phyloP scores from a whole-genome alignment of 116 monocot species.

The Zostera marina region DNA sequence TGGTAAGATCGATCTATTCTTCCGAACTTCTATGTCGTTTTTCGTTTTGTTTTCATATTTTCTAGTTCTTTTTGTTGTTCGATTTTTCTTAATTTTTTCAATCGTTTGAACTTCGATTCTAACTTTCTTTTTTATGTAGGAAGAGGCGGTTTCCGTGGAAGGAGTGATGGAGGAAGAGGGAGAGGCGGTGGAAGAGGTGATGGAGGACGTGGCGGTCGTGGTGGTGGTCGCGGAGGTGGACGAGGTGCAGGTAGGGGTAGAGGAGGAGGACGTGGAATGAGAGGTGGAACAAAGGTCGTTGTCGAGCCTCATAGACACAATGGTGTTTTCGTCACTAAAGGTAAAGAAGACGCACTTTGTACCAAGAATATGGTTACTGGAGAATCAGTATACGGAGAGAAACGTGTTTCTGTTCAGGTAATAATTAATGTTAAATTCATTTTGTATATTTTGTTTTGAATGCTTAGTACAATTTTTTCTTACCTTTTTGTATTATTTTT shows the following conservation, averaged over 20 bases:
- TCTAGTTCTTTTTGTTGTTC: too few species aligned
- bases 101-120: too few species aligned
- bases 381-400: slow-evolving; percentile 88
- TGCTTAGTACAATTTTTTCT: background rate
- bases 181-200: slow-evolving; percentile 13
- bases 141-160: slow-evolving; percentile 35
- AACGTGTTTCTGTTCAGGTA: slow-evolving; percentile 88
- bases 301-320: slow-evolving; percentile 70
- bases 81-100: too few species aligned
- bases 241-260: slow-evolving; percentile 34
- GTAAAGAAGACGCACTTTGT: slow-evolving; percentile 89
- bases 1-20: too few species aligned
- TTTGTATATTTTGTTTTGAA: background rate
- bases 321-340: slow-evolving; percentile 79
- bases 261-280: slow-evolving; percentile 80
- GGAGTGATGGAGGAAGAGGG: slow-evolving; percentile 25
- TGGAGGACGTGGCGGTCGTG: slow-evolving; percentile 17
- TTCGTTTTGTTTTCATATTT: too few species aligned
- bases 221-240: slow-evolving; percentile 21
- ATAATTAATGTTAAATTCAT: background rate
- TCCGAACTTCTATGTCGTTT: too few species aligned
- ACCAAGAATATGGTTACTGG: slow-evolving; percentile 80
- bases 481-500: background rate
- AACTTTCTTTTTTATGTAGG: slow-evolving; percentile 2
- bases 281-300: slow-evolving; percentile 74